Base-by-base conservation (phyloP, 495 filamentous ascomycete genomes). In the Mytilinidion resinicola region DNA sequence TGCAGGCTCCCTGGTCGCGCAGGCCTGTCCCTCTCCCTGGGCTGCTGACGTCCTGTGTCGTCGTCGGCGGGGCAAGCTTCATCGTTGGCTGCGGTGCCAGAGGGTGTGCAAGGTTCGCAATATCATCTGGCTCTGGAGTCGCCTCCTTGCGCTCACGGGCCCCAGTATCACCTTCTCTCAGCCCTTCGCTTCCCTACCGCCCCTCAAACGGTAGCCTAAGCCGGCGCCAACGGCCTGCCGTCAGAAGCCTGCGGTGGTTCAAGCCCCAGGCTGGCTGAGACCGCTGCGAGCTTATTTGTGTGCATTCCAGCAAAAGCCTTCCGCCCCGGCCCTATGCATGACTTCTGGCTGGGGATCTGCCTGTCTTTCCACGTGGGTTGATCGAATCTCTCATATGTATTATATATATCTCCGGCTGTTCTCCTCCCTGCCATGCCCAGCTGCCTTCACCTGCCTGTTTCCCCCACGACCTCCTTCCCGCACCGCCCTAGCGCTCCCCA, bases 341-440 rank as follows among this genome's bases (percentile, higher is more conserved):
- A 60, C 53, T 60, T 67, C 33, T 48, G 41, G 56, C 37, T 60
- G 33, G 44, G 57, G 53, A 61, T 63, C 54, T 57, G 36, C 57
- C 60, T 52, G 54, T 35, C 54, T 54, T 58, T 57, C 64, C 64
- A 67, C 64, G 64, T 67, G 64, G 64, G 60, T 63, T 63, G 60
- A 50, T 61, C 56, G 63, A 43, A 49, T 51, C 49, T 57, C 54
- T 60, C 52, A 56, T 46, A 60, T 60, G 56, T 46, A 60, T 60
- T 59, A 51, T 61, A 61, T 61, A 67, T 61, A 41, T 49, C 20
- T 51, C 25, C 25, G 25, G 19, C 11, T 53, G 46, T 17, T 25
- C 42, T 49, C 46, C 17, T 49, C 46, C 46, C 46, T 49, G 46
- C 46, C 21, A 49, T 49, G 21, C 21, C 34, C 51, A 36, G 25